Evolutionary conservation across 169 alveolate species (phyloP), one percentile per base, ranked within the genome.

Genomic region (Plasmodium gonderi): DNA sequence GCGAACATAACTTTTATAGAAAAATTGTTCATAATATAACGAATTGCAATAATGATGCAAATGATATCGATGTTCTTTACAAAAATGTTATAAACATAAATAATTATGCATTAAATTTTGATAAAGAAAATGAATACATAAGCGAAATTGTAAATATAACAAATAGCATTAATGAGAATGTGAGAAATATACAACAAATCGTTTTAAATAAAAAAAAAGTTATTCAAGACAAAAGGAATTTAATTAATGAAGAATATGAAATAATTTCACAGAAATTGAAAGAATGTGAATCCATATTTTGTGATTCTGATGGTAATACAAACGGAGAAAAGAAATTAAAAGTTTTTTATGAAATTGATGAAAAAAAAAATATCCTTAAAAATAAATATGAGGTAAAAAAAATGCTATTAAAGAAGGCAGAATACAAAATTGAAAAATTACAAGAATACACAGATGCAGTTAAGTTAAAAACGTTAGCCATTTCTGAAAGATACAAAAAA

Each of bases 171-270:
- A 85, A 64, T 85, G 65, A 49, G 26, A 85, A 75, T 42, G 47
- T 85, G 40, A 47, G 51, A 33, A 26, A 14, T 75, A 85, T 72
- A 38, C 87, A 85, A 60, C 85, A 85, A 31, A 33, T 45, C 17
- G 67, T 85, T 40, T 75, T 38, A 44, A 31, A 75, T 9, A 85
- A 77, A 74, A 85, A 85, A 31, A 85, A 85, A 85, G 68, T 74
- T 11, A 82, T 85, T 14, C 92, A 85, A 45, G 92, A 85, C 45
- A 85, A 40, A 45, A 38, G 92, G 11, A 49, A 85, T 75, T 11
- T 85, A n/a, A 64, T 85, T 33, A 85, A 85, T 74, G 85, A 85
- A 29, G 92, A 85, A 40, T 85, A 85, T 85, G 92, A 85, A 75
- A 29, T 51, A 3, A 85, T 76, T 9, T 85, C 78, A 1, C 87